Base-by-base conservation (phyloP, 371 early-diverging fungal genomes). In the Zychaea mexicana region DNA sequence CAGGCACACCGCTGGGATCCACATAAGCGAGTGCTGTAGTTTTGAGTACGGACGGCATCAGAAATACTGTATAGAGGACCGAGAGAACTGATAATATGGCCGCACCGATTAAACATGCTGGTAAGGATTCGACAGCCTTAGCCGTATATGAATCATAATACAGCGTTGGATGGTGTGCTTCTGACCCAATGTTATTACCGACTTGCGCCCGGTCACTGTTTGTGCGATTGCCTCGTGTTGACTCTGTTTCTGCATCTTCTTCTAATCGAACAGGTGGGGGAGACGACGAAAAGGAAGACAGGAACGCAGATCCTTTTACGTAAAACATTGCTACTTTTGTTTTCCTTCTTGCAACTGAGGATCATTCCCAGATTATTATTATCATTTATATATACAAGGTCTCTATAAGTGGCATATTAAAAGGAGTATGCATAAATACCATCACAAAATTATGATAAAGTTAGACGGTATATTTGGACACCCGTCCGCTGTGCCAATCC, bases 321-420 rank as follows among this genome's bases (percentile, higher is more conserved):
- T 76, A 79, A 64, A 79, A 73, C 79, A 78, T 75, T 13, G 10
- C n/a, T n/a, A n/a, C n/a, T n/a, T n/a, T n/a, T n/a, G n/a, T n/a
- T n/a, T 33, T 3, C 5, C 3, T 13, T 30, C 31, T 24, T 7
- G 2, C 27, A 6, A n/a, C n/a, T n/a, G n/a, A n/a, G n/a, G n/a
- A n/a, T n/a, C n/a, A n/a, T n/a, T n/a, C n/a, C n/a, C n/a, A n/a
- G 60, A 28, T 17, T 22, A 31, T 28, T 47, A 19, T 30, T 49
- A 21, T n/a, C 49, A 19, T 31, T 24, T 27, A 2, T 27, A 22
- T 30, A 32, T 57, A 39, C 13, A 58, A 39, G n/a, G n/a, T n/a
- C n/a, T n/a, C n/a, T n/a, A 42, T 24, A 26, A n/a, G n/a, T 22
- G 45, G 17, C 26, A 45, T 31, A 53, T 46, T 46, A 31, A 62